phyloP scores from a whole-genome alignment of 2,329 filamentous ascomycete species.

The Aspergillus sp. region DNA sequence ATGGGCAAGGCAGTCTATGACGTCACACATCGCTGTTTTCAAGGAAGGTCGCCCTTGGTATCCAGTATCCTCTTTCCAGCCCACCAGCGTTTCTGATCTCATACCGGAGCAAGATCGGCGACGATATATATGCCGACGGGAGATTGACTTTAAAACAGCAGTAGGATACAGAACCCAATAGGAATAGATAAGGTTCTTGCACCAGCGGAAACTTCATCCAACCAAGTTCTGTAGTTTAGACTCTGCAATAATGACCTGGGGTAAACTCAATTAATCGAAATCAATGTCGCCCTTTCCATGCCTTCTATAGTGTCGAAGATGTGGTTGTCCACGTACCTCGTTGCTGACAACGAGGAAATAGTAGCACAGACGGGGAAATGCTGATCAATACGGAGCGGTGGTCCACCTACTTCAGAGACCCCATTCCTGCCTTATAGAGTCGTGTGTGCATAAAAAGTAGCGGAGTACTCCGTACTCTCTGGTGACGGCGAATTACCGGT shows the following conservation, averaged over 20 bases:
- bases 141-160: background rate
- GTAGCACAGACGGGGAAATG: background rate
- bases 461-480: background rate
- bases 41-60: background rate
- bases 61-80: background rate
- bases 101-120: background rate
- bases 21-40: constrained; percentile 1
- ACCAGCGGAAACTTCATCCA: background rate
- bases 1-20: background rate
- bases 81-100: background rate
- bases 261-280: background rate
- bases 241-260: background rate
- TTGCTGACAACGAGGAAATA: background rate
- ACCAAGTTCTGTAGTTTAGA: background rate
- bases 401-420: background rate
- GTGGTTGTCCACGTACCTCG: background rate
- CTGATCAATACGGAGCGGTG: background rate
- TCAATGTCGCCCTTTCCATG: background rate
- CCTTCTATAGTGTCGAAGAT: background rate
- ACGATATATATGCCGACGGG: background rate
- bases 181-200: background rate
- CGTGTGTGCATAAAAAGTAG: background rate
- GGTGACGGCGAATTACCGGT: background rate
- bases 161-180: background rate
- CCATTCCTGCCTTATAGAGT: background rate